phyloP scores from a whole-genome alignment of 768 basidiomycete genomes.

The Collybia mongolica region DNA sequence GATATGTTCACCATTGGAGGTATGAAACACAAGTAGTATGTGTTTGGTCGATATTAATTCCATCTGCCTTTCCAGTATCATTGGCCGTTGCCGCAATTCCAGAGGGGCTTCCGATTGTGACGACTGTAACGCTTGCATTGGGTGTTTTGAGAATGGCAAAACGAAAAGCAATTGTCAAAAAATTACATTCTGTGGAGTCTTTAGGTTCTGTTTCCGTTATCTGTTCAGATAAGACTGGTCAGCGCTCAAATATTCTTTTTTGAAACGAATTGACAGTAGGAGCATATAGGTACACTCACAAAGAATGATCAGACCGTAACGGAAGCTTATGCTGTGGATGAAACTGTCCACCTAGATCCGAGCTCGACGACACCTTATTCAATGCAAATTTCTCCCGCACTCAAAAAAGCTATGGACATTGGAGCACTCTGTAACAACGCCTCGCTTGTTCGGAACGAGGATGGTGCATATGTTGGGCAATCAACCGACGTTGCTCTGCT shows the following conservation, averaged over 20 bases:
- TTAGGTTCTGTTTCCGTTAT: slow-evolving; percentile 96
- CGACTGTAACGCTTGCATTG: slow-evolving; percentile 93
- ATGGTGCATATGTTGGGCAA: slow-evolving; percentile 79
- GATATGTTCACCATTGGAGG: slow-evolving; percentile 99
- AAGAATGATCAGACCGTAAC: slow-evolving; percentile 96
- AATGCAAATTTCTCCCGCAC: slow-evolving; percentile 54
- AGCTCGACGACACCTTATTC: slow-evolving; percentile 34
- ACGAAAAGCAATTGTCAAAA: slow-evolving; percentile 96
- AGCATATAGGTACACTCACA: slow-evolving; percentile 76
- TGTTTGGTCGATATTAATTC: neutral
- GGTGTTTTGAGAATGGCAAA: slow-evolving; percentile 94
- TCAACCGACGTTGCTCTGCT: slow-evolving; percentile 92
- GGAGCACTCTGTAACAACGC: slow-evolving; percentile 93
- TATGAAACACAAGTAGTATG: slow-evolving; percentile 29
- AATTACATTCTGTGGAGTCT: slow-evolving; percentile 91
- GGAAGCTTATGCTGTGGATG: slow-evolving; percentile 86
- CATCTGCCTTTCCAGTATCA: slow-evolving; percentile 62
- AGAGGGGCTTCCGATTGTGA: slow-evolving; percentile 95
- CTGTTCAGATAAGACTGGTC: slow-evolving; percentile 96
- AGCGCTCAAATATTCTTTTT: slow-evolving; percentile 10
- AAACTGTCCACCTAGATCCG: slow-evolving; percentile 66
- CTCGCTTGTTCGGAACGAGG: slow-evolving; percentile 57
- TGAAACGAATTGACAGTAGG: slow-evolving; percentile 3
- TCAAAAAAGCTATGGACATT: slow-evolving; percentile 74
- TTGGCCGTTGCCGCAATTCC: slow-evolving; percentile 98